Conservation (phyloP, 2,329 filamentous ascomycete genomes). For the Aspergillus sp. region DNA sequence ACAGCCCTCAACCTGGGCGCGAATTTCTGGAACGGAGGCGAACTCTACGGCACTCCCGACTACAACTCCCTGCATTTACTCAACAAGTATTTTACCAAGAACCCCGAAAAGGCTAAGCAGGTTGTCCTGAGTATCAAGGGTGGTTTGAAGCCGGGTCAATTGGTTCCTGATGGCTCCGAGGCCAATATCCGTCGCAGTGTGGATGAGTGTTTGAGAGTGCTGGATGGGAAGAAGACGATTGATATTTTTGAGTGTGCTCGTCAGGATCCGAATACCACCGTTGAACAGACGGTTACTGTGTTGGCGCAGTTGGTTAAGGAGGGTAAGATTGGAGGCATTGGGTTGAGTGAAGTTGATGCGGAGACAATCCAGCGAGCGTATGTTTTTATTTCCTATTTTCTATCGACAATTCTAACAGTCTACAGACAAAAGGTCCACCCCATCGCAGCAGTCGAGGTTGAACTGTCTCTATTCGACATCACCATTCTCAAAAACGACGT, state of each 20-base stretch:
- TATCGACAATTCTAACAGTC: conserved; percentile 20
- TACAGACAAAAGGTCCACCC: conserved; percentile 47
- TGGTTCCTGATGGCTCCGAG: conserved; percentile 48
- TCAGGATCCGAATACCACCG: conserved; percentile 48
- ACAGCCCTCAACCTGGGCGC: conserved; percentile 45
- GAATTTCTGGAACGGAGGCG: conserved; percentile 59
- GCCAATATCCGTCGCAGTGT: conserved; percentile 54
- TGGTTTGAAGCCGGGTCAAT: conserved; percentile 33
- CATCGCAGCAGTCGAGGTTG: conserved; percentile 57
- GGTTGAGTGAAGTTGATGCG: conserved; percentile 41
- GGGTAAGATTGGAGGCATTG: conserved; percentile 42
- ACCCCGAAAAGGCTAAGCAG: conserved; percentile 60
- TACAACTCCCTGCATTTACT: conserved; percentile 58
- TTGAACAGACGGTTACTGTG: conserved; percentile 43
- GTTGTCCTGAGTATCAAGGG: conserved; percentile 62
- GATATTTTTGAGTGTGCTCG: conserved; percentile 59
- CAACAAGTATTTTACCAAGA: conserved; percentile 57
- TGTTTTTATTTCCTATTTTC: conserved; percentile 9
- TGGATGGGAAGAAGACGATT: conserved; percentile 55
- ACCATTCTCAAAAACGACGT: conserved; percentile 57
- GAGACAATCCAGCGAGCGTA: conserved; percentile 40
- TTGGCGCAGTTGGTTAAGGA: conserved; percentile 37
- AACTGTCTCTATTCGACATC: conserved; percentile 54
- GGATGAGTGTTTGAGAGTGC: conserved; percentile 51
- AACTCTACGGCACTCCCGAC: conserved; percentile 59